Evolutionary conservation across 768 basidiomycete species (phyloP).

Genomic region (Dacryopinax primogenitus): DNA sequence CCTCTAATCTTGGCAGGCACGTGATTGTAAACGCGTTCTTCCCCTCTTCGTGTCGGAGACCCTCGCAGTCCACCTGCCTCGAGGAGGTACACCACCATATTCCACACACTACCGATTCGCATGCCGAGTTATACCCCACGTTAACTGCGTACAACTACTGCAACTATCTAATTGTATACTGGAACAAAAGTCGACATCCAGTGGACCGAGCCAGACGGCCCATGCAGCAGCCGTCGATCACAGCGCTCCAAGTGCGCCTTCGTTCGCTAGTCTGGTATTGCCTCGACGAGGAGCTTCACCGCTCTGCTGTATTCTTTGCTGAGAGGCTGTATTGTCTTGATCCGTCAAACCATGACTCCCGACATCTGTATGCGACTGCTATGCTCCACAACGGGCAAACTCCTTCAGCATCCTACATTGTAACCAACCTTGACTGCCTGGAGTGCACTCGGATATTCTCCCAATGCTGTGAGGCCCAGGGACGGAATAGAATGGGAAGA

Average conservation of each 20-base stretch:
- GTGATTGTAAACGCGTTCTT: slow-evolving; percentile 9
- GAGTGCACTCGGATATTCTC: slow-evolving; percentile 72
- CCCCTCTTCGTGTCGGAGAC: not conserved
- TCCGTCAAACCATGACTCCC: slow-evolving; percentile 59
- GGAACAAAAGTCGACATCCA: not conserved
- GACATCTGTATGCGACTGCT: slow-evolving; percentile 71
- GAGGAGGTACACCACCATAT: not conserved
- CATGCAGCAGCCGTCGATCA: not conserved
- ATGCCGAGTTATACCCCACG: not conserved
- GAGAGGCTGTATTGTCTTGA: slow-evolving; percentile 70
- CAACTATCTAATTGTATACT: not conserved
- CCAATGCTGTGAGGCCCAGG: slow-evolving; percentile 56
- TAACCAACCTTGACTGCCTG: slow-evolving; percentile 52
- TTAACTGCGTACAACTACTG: not conserved
- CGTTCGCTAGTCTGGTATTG: slow-evolving; percentile 61
- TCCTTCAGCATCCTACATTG: slow-evolving; percentile 60
- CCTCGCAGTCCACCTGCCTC: not conserved
- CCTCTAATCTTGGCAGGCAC: not conserved
- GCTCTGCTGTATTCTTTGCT: slow-evolving; percentile 78
- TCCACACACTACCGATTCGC: not conserved
- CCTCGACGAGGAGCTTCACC: slow-evolving; percentile 65
- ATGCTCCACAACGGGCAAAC: slow-evolving; percentile 58
- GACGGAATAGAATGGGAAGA: slow-evolving; percentile 58
- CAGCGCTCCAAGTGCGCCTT: slow-evolving; percentile 10
- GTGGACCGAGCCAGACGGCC: not conserved